Conservation (phyloP, 2,329 filamentous ascomycete genomes). For the Colletotrichum lindemuthianum region DNA sequence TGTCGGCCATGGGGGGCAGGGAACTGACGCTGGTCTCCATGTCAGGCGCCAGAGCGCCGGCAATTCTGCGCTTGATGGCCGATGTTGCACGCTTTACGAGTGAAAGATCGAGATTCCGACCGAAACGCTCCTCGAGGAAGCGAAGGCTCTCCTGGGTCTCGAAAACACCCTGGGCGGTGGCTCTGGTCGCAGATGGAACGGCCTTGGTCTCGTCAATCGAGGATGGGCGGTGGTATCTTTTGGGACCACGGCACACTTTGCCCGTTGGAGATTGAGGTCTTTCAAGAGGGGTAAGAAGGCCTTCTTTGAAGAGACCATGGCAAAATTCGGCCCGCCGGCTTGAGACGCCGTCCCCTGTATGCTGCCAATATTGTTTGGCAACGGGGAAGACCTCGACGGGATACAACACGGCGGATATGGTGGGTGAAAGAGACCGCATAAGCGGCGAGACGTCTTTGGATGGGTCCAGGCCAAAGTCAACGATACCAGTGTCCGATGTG, state of each 20-base stretch:
- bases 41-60: constrained; percentile 81
- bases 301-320: constrained; percentile 76
- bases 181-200: constrained; percentile 37
- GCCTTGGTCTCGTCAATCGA: constrained; percentile 50
- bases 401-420: constrained; percentile 77
- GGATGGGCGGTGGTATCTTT: constrained; percentile 75
- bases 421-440: constrained; percentile 65
- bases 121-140: constrained; percentile 94
- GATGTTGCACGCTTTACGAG: constrained; percentile 84
- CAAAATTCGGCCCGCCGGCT: constrained; percentile 94
- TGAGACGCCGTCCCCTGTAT: constrained; percentile 91
- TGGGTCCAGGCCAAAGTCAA: constrained; percentile 72
- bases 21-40: constrained; percentile 69
- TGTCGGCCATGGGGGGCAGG: constrained; percentile 58
- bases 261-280: constrained; percentile 41
- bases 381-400: constrained; percentile 72
- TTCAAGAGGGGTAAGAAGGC: constrained; percentile 58
- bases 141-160: constrained; percentile 74
- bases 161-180: constrained; percentile 39
- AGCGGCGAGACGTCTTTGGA: constrained; percentile 61
- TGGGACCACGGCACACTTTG: constrained; percentile 74
- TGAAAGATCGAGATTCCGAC: constrained; percentile 84
- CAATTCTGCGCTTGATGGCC: constrained; percentile 87
- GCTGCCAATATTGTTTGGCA: constrained; percentile 98
- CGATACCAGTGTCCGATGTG: constrained; percentile 58